phyloP scores from a whole-genome alignment of 495 filamentous ascomycete species.

The Hypomontagnella submonticulosa region DNA sequence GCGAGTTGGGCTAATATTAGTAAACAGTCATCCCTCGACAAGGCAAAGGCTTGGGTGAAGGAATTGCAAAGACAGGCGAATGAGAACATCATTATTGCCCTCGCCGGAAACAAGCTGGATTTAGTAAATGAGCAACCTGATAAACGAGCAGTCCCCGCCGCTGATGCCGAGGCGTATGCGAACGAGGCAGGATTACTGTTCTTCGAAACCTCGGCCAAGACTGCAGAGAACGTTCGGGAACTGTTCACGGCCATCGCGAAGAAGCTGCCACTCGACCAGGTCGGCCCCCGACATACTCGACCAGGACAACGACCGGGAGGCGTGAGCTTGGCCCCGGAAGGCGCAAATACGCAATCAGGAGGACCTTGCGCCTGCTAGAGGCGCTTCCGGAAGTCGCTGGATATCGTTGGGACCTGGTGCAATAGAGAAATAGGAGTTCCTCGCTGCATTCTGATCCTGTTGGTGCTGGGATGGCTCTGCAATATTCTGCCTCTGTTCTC shows the following conservation, averaged over 20 bases:
- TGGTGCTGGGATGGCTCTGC: constrained; percentile 24
- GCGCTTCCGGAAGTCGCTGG: constrained; percentile 27
- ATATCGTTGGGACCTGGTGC: constrained; percentile 24
- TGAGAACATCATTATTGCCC: constrained; percentile 98
- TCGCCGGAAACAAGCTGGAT: constrained; percentile 98
- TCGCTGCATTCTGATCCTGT: constrained; percentile 27
- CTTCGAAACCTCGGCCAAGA: constrained; percentile 98
- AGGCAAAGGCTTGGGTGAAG: constrained; percentile 99
- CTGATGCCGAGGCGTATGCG: constrained; percentile 94
- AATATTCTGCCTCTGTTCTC: constrained; percentile 13
- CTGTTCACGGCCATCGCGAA: constrained; percentile 98
- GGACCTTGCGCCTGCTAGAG: constrained; percentile 79
- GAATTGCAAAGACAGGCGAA: constrained; percentile 98
- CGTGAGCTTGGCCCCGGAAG: constrained; percentile 82
- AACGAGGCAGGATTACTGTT: constrained; percentile 92
- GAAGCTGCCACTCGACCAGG: constrained; percentile 96
- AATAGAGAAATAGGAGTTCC: constrained; percentile 18
- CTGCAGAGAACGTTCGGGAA: constrained; percentile 92
- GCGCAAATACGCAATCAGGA: constrained; percentile 76
- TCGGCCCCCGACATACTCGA: constrained; percentile 82
- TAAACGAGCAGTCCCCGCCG: constrained; percentile 88
- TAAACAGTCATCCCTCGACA: constrained; percentile 88
- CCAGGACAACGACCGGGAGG: constrained; percentile 76
- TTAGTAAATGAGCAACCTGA: constrained; percentile 88
- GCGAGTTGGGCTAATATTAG: constrained; percentile 18